Base-by-base conservation (phyloP, 306 rosid species). In the Begonia masoniana region DNA sequence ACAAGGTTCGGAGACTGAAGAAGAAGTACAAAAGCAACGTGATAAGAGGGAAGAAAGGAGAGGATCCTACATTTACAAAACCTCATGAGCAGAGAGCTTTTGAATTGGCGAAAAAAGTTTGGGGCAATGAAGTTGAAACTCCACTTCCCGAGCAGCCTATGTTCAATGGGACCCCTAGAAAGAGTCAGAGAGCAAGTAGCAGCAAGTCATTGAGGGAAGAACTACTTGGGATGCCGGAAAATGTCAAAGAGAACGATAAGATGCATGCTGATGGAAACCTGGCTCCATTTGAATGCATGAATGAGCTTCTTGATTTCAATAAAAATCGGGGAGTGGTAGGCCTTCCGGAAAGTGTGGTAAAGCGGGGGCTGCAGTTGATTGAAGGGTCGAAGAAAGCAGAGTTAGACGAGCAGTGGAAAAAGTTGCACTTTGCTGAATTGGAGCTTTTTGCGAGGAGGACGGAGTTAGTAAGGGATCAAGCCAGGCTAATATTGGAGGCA, bases 331-430 rank as follows among this genome's bases (percentile, higher is more conserved):
- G 62, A 11, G 15, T 61, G 41, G 57, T 15, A 11, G 66, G 54
- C 6, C 21, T 78, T 56, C 58, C 62, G 12, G 79, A 74, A 56
- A 59, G 49, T 48, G 56, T 57, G 9, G 2, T 72, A 54, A 70
- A 50, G 72, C 54, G 15, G 41, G 89, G 85, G 2, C 12, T 69
- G 43, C 69, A 72, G 26, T 19, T 68, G 57, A 55, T 82, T 12
- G 73, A 23, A 12, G 70, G 48, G 49, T 59, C 80, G 0, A 71
- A 78, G 71, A 69, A 57, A 49, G 75, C 62, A 14, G 87, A 72
- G 55, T 58, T 82, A 45, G 82, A 70, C 60, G 69, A 16, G 4
- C 63, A 50, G 72, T 88, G 93, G 86, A 74, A 41, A 70, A 39
- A 78, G 23, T 4, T 79, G 14, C 73, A 63, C 10, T 8, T 51